Conservation (phyloP, 257 asterid species). For the Ophiorrhiza pumila region DNA sequence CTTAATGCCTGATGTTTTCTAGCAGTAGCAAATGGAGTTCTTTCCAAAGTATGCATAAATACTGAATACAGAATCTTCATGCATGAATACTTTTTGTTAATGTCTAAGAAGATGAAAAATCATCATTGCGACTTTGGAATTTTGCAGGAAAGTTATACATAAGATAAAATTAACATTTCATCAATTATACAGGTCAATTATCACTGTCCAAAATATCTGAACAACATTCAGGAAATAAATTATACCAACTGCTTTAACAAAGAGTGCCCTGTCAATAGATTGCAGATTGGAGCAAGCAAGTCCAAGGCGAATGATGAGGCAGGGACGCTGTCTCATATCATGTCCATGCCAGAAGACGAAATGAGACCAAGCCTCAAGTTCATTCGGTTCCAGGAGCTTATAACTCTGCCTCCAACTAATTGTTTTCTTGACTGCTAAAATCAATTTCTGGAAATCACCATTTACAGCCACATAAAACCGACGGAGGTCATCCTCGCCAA, state of each 20-base stretch:
- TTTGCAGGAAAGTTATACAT: background rate
- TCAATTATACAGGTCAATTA: background rate
- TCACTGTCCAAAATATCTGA: background rate
- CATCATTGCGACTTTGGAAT: background rate
- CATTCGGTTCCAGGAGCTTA: slow-evolving; percentile 28
- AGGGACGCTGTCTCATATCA: slow-evolving; percentile 29
- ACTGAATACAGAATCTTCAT: background rate
- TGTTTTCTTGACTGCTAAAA: slow-evolving; percentile 42
- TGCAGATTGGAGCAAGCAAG: slow-evolving; percentile 42
- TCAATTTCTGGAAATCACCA: slow-evolving; percentile 35
- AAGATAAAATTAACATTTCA: background rate
- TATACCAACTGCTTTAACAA: slow-evolving; percentile 42
- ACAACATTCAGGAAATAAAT: background rate
- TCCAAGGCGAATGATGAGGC: slow-evolving; percentile 47
- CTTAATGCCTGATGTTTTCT: background rate
- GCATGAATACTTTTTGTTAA: background rate
- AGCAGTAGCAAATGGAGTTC: background rate
- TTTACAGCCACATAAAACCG: slow-evolving; percentile 35
- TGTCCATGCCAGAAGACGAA: slow-evolving; percentile 43
- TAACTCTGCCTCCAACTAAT: slow-evolving; percentile 39
- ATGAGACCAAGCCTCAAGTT: slow-evolving; percentile 34
- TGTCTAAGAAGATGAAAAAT: background rate
- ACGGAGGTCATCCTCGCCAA: slow-evolving; percentile 34
- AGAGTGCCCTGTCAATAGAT: slow-evolving; percentile 24
- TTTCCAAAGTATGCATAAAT: background rate